A percentile compares a stretch with the other conserved stretches of the same genome.
Evolutionary conservation across 768 basidiomycete species (phyloP).

Genomic region (Lyophyllum shimeji): DNA sequence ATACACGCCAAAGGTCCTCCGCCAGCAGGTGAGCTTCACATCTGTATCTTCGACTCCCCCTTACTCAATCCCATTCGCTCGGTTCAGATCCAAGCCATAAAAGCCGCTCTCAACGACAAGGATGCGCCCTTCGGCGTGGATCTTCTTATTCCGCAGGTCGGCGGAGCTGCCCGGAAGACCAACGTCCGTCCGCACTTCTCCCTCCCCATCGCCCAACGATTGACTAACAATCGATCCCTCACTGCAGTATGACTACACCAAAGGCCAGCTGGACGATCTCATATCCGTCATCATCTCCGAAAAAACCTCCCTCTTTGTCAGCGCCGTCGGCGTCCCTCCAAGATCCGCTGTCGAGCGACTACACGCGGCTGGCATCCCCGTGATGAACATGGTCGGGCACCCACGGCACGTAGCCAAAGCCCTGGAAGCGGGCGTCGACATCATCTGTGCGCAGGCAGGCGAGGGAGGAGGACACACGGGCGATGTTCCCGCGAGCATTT

Average conservation of each 20-base stretch:
- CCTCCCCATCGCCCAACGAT: too few relatives aligned
- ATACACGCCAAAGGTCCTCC: constrained; percentile 79
- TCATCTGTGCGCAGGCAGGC: constrained; percentile 93
- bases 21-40: constrained; percentile 27
- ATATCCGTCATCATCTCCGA: constrained; percentile 93
- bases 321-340: constrained; percentile 87
- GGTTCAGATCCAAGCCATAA: too few relatives aligned
- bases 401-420: constrained; percentile 86
- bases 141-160: too few relatives aligned
- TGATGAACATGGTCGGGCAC: constrained; percentile 98
- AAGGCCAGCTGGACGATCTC: constrained; percentile 79
- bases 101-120: too few relatives aligned
- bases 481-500: constrained; percentile 76
- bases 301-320: constrained; percentile 85
- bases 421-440: constrained; percentile 80
- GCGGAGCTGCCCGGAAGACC: too few relatives aligned
- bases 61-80: too few relatives aligned
- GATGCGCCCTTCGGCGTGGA: too few relatives aligned
- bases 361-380: constrained; percentile 79
- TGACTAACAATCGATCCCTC: not conserved
- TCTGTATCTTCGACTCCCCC: too few relatives aligned
- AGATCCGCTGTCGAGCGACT: constrained; percentile 75
- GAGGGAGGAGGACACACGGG: constrained; percentile 93
- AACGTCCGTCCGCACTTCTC: too few relatives aligned
- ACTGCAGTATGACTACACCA: constrained; percentile 80